Conservation (phyloP, 106 monocot species). For the Chionographis japonica region DNA sequence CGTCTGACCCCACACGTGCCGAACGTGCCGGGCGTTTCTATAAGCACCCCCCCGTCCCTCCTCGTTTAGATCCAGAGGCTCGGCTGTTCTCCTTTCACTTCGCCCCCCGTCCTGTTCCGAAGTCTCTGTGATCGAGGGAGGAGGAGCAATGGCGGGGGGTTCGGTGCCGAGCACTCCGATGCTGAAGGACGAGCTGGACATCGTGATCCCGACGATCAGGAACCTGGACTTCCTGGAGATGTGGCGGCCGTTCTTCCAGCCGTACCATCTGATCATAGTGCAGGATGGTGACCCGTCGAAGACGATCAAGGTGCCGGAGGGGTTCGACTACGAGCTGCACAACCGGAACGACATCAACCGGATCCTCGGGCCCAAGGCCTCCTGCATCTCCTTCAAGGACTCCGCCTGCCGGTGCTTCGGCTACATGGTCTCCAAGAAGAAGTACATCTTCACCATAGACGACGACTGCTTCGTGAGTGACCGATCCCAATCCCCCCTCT, state of each 20-base stretch:
- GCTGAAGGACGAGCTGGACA: conserved; percentile 4
- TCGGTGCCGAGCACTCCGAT: conserved; percentile 30
- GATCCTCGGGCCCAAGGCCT: conserved; percentile 79
- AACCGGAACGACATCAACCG: conserved; percentile 85
- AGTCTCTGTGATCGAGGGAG: no score
- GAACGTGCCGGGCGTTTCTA: no score
- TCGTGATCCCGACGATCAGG: conserved; percentile 1
- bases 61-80: neutral
- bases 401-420: conserved; percentile 61
- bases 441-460: neutral
- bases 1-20: no score
- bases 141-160: neutral
- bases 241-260: conserved; percentile 85
- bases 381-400: conserved; percentile 94
- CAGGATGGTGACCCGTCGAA: conserved; percentile 78
- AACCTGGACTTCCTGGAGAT: conserved; percentile 40
- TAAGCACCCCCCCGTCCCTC: no score
- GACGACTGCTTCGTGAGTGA: neutral
- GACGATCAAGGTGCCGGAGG: conserved; percentile 67
- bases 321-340: conserved; percentile 87
- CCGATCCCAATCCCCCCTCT: neutral
- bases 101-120: no score
- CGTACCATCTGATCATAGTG: conserved; percentile 85
- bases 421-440: conserved; percentile 1
- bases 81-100: neutral